These are phyloP conservation scores for Meira nashicola DNA, from an alignment of 1,284 basidiomycete species.

Conservation along the genomic window DNA sequence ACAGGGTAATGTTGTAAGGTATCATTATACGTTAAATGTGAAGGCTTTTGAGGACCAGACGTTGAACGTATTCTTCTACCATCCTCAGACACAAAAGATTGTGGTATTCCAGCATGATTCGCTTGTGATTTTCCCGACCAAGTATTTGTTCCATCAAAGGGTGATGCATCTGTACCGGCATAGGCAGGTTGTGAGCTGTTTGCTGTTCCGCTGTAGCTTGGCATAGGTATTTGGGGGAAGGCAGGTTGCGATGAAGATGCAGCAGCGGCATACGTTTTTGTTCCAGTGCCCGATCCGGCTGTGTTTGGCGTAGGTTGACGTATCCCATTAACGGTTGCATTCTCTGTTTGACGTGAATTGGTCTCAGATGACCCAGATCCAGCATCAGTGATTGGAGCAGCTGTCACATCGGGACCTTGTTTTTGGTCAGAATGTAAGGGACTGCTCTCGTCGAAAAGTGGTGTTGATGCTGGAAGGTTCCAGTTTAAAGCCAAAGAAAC, in stretches of 20 bases:
- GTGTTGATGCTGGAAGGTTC: constrained; percentile 26
- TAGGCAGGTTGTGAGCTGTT: background rate
- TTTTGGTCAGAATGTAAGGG: background rate
- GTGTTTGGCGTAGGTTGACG: background rate
- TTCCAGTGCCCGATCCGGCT: background rate
- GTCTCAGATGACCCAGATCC: background rate
- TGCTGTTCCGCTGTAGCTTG: background rate
- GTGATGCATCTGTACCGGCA: background rate
- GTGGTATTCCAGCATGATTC: too few species aligned
- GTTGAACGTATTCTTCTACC: constrained; percentile 37
- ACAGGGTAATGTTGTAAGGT: constrained; percentile 30
- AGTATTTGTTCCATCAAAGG: background rate
- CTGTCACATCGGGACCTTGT: background rate
- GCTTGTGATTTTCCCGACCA: background rate
- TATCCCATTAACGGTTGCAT: too few species aligned
- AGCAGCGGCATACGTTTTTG: constrained; percentile 1
- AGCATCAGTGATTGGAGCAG: background rate
- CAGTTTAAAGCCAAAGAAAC: constrained; percentile 31
- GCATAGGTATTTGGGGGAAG: background rate
- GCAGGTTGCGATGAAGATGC: background rate
- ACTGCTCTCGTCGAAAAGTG: constrained; percentile 23
- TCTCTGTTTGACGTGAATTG: too few species aligned
- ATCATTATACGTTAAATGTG: constrained; percentile 38
- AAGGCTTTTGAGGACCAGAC: constrained; percentile 41
- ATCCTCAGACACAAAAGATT: constrained; percentile 11